phyloP scores from a whole-genome alignment of 768 basidiomycete species.

The Pholiota microspora region DNA sequence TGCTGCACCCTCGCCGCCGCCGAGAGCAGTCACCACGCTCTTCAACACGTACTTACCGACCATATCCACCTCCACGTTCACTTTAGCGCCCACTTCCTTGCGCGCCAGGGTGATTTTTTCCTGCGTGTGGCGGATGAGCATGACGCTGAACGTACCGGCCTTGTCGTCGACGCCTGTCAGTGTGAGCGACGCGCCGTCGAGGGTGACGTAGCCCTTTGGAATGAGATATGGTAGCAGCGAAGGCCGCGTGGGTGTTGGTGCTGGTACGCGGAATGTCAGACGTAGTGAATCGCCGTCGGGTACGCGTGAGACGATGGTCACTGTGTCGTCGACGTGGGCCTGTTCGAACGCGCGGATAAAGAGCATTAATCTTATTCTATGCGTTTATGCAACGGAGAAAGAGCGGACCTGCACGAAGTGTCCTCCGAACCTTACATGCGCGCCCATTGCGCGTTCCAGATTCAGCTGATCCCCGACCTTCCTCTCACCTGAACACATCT shows the following conservation, averaged over 20 bases:
- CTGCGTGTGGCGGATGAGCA: constrained; percentile 96
- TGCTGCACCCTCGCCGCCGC: constrained; percentile 44
- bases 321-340: constrained; percentile 95
- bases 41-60: constrained; percentile 90
- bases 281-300: constrained; percentile 89
- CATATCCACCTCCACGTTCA: constrained; percentile 96
- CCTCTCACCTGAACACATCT: constrained; percentile 58
- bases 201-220: constrained; percentile 90
- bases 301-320: constrained; percentile 60
- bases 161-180: constrained; percentile 74
- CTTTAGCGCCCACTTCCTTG: constrained; percentile 75
- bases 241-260: constrained; percentile 53
- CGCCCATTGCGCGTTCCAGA: constrained; percentile 92
- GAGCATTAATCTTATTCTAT: constrained; percentile 8
- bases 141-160: constrained; percentile 72
- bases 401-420: constrained; percentile 91
- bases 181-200: constrained; percentile 94
- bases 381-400: neutral
- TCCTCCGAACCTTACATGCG: constrained; percentile 90
- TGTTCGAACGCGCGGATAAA: constrained; percentile 55
- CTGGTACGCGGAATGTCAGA: constrained; percentile 73
- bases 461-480: constrained; percentile 81
- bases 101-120: constrained; percentile 76
- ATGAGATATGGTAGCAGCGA: constrained; percentile 82
- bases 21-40: constrained; percentile 69